Base-by-base conservation (phyloP, 164 flowering plant genomes). In the Umbilicus rupestris region DNA sequence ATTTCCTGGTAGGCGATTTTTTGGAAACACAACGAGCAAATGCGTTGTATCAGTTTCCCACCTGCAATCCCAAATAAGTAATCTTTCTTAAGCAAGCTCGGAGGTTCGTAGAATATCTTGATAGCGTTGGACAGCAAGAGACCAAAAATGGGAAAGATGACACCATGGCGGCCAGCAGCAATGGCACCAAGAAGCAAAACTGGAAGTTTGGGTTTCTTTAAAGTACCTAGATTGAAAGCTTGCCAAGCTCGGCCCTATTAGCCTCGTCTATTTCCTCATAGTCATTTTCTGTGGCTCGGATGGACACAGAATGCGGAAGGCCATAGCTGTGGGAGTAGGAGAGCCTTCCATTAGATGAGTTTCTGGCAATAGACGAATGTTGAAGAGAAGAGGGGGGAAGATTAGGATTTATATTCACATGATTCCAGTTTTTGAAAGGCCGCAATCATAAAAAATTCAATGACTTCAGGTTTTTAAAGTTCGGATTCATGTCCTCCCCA, bases 11-110 rank as follows among this genome's bases (percentile, higher is more conserved):
- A 77, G 9, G 82, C 87, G n/a, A 84, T 82, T 65, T 82, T 82
- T 65, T 74, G 67, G 39, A 88, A 86, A 17, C 83, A 74, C 78
- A 83, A 37, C 44, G 85, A 70, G 39, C 91, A 81, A 10, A 86
- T 80, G 29, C 94, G 70, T 52, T 72, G 64, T 2, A 88, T 82
- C 63, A 86, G 73, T 57, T 76, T 83, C 1, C 82, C 85, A 39
- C 91, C 91, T 0, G 91, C 91, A 70, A 88, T 39, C 63, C 86
- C 89, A 26, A 88, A 88, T 46, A 83, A 68, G 73, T 62, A 85
- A 60, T 84, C 89, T 39, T 81, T 80, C 46, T 26, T 33, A 15
- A 83, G 75, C n/a, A 71, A 70, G 1, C 66, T 19, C 0, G 77
- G 75, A 17, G 85, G 87, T 58, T 86, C 79, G 55, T 31, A 83